These are phyloP conservation scores for Pezicula radicicola DNA, from an alignment of 2,329 filamentous ascomycete species.

Conservation along the genomic window DNA sequence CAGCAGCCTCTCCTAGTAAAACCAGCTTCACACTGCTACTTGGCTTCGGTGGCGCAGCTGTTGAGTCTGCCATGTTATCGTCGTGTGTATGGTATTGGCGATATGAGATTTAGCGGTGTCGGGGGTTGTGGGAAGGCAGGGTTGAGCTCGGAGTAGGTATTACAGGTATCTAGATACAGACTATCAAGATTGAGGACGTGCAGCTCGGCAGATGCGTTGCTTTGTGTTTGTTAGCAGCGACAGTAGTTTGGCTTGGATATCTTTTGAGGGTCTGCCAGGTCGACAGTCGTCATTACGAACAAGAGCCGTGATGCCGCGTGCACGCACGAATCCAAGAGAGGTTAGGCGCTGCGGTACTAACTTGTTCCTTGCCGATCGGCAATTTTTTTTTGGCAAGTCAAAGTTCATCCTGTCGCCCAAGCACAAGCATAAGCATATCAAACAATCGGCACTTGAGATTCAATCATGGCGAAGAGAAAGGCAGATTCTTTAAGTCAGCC, in stretches of 20 bases:
- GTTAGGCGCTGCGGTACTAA: background rate
- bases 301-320: too few species aligned
- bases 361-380: background rate
- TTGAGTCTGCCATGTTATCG: slow-evolving; percentile 66
- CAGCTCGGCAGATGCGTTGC: background rate
- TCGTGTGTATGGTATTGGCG: background rate
- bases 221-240: background rate
- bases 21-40: slow-evolving; percentile 99
- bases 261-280: background rate
- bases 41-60: slow-evolving; percentile 69
- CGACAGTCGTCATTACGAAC: too few species aligned
- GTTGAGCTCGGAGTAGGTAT: background rate
- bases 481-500: slow-evolving; percentile 21
- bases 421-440: background rate
- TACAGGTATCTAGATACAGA: background rate
- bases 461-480: slow-evolving; percentile 29
- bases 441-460: background rate
- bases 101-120: slow-evolving; percentile 5
- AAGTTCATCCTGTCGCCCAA: too few species aligned
- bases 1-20: slow-evolving; percentile 92
- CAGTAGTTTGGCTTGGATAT: background rate
- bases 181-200: too few species aligned
- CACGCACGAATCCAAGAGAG: background rate
- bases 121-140: background rate
- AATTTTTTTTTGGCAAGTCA: background rate